Evolutionary conservation across 495 filamentous ascomycete species (phyloP).

Genomic region (Neurospora hispaniola): DNA sequence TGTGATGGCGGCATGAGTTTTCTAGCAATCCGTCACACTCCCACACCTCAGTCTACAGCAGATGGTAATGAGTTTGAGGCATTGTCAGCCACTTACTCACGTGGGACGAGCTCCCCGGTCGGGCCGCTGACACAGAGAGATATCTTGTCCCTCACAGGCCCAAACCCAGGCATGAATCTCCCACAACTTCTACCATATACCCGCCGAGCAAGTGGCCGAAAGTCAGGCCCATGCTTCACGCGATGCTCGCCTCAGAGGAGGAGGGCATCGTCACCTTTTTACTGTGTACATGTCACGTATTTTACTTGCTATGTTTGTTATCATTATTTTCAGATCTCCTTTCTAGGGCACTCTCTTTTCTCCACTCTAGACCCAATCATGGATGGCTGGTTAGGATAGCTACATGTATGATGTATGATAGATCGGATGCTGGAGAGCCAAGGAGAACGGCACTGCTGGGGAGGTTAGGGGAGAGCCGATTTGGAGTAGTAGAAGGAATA

Average conservation of each 20-base stretch:
- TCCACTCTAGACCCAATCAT: not conserved
- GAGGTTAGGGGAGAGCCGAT: not conserved
- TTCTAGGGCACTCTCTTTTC: not conserved
- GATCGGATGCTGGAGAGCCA: not conserved
- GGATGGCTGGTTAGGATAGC: not conserved
- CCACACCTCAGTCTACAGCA: not conserved
- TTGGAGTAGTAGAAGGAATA: not conserved
- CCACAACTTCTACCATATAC: not conserved
- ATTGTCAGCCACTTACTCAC: not conserved
- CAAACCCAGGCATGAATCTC: not conserved
- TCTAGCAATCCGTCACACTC: not conserved
- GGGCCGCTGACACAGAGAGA: not conserved
- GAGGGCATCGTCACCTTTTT: not conserved
- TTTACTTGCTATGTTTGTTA: not conserved
- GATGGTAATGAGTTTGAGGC: not conserved
- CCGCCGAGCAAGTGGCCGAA: not conserved
- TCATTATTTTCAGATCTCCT: not conserved
- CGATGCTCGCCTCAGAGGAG: not conserved
- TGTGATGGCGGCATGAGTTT: slow-evolving; percentile 1
- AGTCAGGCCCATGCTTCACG: not conserved
- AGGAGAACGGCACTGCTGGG: not conserved
- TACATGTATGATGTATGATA: not conserved
- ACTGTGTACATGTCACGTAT: not conserved
- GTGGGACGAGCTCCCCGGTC: not conserved
- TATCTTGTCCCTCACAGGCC: not conserved